Percentiles rank a stretch among this genome's conserved stretches.
Evolutionary conservation across 345 rosid genomes (phyloP).

Genomic region (Abelmoschus esculentus): DNA sequence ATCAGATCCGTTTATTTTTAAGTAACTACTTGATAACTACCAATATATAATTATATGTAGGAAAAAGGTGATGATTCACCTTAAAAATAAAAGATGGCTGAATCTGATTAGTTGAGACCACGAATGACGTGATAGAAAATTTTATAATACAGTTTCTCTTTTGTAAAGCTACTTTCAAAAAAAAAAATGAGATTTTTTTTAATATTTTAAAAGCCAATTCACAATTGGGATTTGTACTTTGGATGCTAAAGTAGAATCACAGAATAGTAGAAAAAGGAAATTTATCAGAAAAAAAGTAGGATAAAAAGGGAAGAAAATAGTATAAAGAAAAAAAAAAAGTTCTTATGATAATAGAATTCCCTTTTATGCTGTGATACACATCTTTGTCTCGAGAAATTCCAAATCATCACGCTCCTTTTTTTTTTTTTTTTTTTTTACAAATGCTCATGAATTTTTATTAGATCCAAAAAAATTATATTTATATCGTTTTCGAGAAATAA

Average conservation of each 20-base stretch:
- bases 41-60: too few relatives aligned
- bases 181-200: background rate
- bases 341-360: background rate
- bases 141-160: too few relatives aligned
- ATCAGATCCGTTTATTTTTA: too few relatives aligned
- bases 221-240: background rate
- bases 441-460: too few relatives aligned
- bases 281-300: background rate
- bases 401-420: background rate
- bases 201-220: background rate
- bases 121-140: too few relatives aligned
- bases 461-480: too few relatives aligned
- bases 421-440: background rate
- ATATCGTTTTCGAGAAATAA: too few relatives aligned
- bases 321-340: background rate
- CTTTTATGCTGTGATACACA: background rate
- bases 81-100: too few relatives aligned
- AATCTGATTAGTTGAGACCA: too few relatives aligned
- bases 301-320: background rate
- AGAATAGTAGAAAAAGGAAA: slow-evolving; percentile 9
- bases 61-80: too few relatives aligned
- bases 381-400: background rate
- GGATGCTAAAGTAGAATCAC: background rate
- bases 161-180: too few relatives aligned
- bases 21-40: too few relatives aligned